phyloP scores from a whole-genome alignment of 805 yeast genomes.

The Schwanniomyces vanrijiae region DNA sequence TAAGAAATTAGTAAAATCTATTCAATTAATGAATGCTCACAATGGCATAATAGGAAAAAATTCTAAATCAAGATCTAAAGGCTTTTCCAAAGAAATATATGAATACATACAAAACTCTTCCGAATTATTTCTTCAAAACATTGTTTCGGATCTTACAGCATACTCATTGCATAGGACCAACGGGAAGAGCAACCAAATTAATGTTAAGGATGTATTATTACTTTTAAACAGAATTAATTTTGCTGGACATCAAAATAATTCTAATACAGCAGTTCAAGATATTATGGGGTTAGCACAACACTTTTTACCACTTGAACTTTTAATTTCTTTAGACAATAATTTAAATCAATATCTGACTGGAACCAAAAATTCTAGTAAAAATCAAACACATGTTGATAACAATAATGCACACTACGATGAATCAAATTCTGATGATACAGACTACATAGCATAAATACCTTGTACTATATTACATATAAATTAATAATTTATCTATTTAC shows the following conservation, averaged over 20 bases:
- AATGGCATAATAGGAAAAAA: not conserved
- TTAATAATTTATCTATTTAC: constrained; percentile 14
- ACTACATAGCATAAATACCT: not conserved
- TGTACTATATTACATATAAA: constrained; percentile 11
- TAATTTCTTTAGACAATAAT: constrained; percentile 32
- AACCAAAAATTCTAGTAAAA: not conserved
- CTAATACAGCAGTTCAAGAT: constrained; percentile 15
- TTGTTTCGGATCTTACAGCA: constrained; percentile 34
- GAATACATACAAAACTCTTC: constrained; percentile 27
- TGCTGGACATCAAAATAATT: constrained; percentile 9
- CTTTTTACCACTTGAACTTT: constrained; percentile 35
- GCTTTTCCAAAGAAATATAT: constrained; percentile 10
- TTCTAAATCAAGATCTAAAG: not conserved
- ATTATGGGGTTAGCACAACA: constrained; percentile 33
- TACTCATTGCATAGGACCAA: constrained; percentile 32
- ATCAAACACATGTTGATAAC: not conserved
- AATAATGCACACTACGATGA: not conserved
- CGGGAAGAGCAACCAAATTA: constrained; percentile 20
- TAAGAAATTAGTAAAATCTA: constrained; percentile 14
- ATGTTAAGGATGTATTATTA: constrained; percentile 34
- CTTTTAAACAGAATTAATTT: constrained; percentile 31
- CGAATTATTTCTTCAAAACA: constrained; percentile 25
- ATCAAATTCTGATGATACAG: constrained; percentile 1
- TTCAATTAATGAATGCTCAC: constrained; percentile 1
- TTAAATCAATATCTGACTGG: constrained; percentile 10